phyloP scores from a whole-genome alignment of 2,329 filamentous ascomycete genomes.

The Claviceps spartinae region DNA sequence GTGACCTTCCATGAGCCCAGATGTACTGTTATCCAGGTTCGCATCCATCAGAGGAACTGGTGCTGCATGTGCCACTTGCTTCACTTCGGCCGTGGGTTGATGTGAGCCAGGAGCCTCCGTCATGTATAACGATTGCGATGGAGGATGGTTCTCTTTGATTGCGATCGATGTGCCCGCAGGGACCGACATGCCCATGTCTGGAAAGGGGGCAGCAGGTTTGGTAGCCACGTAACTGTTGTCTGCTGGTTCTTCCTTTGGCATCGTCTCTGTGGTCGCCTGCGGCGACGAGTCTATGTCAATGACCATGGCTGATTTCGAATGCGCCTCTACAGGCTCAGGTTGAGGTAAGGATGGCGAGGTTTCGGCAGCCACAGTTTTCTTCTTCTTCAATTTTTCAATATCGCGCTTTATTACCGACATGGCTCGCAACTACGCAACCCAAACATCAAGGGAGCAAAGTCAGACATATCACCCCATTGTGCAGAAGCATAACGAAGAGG shows the following conservation, averaged over 20 bases:
- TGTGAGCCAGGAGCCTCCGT: background rate
- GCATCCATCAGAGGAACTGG: constrained; percentile 17
- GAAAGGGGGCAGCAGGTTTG: constrained; percentile 34
- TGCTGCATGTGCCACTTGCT: constrained; percentile 12
- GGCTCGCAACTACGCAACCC: constrained; percentile 23
- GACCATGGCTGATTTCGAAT: constrained; percentile 21
- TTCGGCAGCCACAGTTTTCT: constrained; percentile 12
- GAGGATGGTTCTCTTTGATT: constrained; percentile 12
- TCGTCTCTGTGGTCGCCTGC: constrained; percentile 10
- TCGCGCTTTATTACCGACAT: constrained; percentile 44
- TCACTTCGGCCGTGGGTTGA: constrained; percentile 14
- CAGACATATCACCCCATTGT: background rate
- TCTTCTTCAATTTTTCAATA: constrained; percentile 26
- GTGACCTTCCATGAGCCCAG: constrained; percentile 9
- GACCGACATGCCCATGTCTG: constrained; percentile 35
- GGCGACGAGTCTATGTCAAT: constrained; percentile 26
- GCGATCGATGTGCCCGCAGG: constrained; percentile 7
- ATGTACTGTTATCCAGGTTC: constrained; percentile 12
- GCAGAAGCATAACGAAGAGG: too few relatives aligned
- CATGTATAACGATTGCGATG: background rate
- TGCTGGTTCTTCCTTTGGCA: constrained; percentile 17
- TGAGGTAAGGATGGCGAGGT: constrained; percentile 4
- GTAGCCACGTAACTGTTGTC: constrained; percentile 21
- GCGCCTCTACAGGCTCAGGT: constrained; percentile 19
- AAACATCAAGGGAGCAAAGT: background rate